Conservation (phyloP, 257 asterid genomes). For the Solanum peruvianum region DNA sequence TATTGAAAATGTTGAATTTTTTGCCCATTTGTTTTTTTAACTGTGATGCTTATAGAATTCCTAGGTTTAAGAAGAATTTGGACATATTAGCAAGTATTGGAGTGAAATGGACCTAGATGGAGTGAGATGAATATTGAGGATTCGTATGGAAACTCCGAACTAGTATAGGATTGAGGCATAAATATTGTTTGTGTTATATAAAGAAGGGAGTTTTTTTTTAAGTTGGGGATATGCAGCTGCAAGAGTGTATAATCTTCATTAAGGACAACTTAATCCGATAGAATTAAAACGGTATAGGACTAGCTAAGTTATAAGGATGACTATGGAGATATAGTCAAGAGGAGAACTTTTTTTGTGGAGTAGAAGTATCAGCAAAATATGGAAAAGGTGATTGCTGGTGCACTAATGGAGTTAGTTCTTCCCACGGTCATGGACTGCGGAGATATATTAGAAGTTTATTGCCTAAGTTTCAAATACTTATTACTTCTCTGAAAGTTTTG, state of each 20-base stretch:
- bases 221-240: background rate
- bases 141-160: background rate
- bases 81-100: background rate
- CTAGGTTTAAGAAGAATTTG: background rate
- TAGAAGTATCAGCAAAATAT: background rate
- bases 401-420: background rate
- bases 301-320: background rate
- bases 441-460: background rate
- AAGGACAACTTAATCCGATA: background rate
- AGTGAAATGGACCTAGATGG: background rate
- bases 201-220: background rate
- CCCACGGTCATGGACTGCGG: background rate
- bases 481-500: background rate
- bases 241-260: background rate
- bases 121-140: background rate
- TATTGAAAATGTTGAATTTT: background rate
- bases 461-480: background rate
- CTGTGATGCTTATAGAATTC: background rate
- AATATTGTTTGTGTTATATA: background rate
- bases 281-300: background rate
- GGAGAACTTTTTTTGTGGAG: background rate
- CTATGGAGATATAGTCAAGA: background rate
- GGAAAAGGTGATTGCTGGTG: background rate
- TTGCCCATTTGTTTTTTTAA: background rate
- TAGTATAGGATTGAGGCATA: background rate